These are phyloP conservation scores for Aspergillus biplanus DNA, from an alignment of 495 filamentous ascomycete genomes.

Conservation along the genomic window DNA sequence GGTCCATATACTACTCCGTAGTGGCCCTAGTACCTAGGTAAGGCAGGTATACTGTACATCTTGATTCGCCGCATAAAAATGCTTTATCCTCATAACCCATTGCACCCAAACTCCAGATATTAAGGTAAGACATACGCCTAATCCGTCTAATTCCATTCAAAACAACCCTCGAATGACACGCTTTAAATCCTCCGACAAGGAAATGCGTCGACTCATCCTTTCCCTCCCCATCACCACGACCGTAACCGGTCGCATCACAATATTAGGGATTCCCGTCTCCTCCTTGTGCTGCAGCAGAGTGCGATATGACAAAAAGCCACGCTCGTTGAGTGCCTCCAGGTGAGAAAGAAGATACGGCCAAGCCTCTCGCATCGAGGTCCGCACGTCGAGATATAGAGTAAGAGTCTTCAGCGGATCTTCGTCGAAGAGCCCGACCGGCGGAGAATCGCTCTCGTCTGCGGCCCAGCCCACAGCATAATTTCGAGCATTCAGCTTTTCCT, in stretches of 20 bases:
- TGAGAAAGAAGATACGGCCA: constrained; percentile 52
- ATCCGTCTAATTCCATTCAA: not conserved
- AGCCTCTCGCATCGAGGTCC: constrained; percentile 47
- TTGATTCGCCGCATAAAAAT: no score
- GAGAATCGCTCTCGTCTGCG: not conserved
- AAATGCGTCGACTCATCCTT: constrained; percentile 54
- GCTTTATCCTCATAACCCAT: no score
- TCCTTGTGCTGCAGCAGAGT: constrained; percentile 41
- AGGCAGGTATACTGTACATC: no score
- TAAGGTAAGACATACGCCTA: not conserved
- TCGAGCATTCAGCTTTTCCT: constrained; percentile 55
- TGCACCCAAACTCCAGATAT: not conserved
- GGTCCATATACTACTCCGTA: no score
- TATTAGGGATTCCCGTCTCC: not conserved
- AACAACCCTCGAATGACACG: not conserved
- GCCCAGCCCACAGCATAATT: constrained; percentile 43
- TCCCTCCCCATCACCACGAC: constrained; percentile 71
- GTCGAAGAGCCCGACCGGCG: constrained; percentile 62
- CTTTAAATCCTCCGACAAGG: constrained; percentile 50
- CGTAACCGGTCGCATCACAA: constrained; percentile 61
- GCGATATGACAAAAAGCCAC: constrained; percentile 61
- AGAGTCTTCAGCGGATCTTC: constrained; percentile 31
- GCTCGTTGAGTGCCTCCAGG: constrained; percentile 59
- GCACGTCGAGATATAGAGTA: constrained; percentile 41
- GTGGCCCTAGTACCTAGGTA: no score